Evolutionary conservation across 2,329 filamentous ascomycete genomes (phyloP).

Genomic region (Blastomyces silverae): DNA sequence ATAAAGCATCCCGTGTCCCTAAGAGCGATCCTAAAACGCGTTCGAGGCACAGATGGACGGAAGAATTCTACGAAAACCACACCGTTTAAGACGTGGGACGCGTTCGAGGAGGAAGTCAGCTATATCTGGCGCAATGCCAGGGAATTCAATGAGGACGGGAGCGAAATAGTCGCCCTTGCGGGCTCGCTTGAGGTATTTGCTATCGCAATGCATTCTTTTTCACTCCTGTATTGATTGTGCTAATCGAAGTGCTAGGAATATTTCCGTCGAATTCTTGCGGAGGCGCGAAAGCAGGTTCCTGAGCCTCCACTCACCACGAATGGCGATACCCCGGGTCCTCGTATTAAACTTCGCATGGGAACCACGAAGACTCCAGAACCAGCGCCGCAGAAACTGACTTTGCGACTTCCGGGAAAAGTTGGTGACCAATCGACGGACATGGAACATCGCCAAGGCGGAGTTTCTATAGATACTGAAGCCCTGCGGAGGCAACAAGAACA

Average conservation of each 20-base stretch:
- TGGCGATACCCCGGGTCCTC: constrained; percentile 50
- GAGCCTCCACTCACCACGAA: constrained; percentile 49
- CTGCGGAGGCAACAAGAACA: constrained; percentile 48
- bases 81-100: constrained; percentile 74
- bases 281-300: constrained; percentile 64
- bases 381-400: constrained; percentile 59
- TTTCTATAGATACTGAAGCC: constrained; percentile 51
- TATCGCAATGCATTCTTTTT: constrained; percentile 14
- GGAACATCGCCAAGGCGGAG: constrained; percentile 37
- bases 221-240: not conserved
- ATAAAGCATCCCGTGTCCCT: constrained; percentile 77
- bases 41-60: constrained; percentile 65
- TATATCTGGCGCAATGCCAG: constrained; percentile 83
- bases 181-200: constrained; percentile 65
- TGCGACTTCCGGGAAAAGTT: constrained; percentile 59
- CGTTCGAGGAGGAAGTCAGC: constrained; percentile 71
- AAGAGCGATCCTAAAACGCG: constrained; percentile 66
- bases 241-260: constrained; percentile 47
- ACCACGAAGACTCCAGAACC: constrained; percentile 37
- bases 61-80: constrained; percentile 54
- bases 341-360: constrained; percentile 72
- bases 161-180: constrained; percentile 71
- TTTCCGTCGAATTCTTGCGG: constrained; percentile 61
- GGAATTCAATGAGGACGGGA: constrained; percentile 87
- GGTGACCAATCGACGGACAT: constrained; percentile 42